Conservation (phyloP, 257 asterid genomes). For the Solanum neorickii region DNA sequence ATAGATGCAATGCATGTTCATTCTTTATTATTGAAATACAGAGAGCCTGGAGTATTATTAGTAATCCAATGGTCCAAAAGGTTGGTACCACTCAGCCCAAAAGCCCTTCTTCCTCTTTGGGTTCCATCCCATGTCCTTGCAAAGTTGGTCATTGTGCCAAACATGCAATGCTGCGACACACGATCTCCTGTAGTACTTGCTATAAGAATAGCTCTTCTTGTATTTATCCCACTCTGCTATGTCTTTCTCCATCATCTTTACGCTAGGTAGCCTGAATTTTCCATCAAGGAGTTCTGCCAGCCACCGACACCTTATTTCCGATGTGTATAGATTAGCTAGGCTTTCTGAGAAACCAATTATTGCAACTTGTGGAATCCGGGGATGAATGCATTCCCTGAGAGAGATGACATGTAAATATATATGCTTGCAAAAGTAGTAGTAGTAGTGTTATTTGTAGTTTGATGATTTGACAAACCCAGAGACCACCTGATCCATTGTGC, state of each 20-base stretch:
- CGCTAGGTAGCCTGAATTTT: slow-evolving; percentile 28
- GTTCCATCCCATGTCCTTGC: slow-evolving; percentile 45
- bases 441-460: too few relatives aligned
- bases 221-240: slow-evolving; percentile 21
- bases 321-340: slow-evolving; percentile 18
- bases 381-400: slow-evolving; percentile 30
- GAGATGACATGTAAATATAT: not conserved
- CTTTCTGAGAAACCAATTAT: slow-evolving; percentile 35
- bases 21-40: not conserved
- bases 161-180: slow-evolving; percentile 23
- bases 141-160: slow-evolving; percentile 43
- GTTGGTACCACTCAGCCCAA: not conserved
- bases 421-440: not conserved
- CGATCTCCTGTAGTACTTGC: slow-evolving; percentile 14
- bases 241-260: slow-evolving; percentile 33
- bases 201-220: slow-evolving; percentile 25
- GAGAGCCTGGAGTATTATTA: too few relatives aligned
- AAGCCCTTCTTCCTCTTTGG: slow-evolving; percentile 25
- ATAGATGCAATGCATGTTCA: too few relatives aligned
- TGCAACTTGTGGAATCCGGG: slow-evolving; percentile 39
- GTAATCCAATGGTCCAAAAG: not conserved
- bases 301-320: slow-evolving; percentile 39
- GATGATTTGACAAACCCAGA: too few relatives aligned
- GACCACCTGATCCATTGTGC: too few relatives aligned
- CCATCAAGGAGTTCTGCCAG: slow-evolving; percentile 32